Evolutionary conservation across 805 yeast genomes (phyloP).

Genomic region (Lachancea thermotolerans): DNA sequence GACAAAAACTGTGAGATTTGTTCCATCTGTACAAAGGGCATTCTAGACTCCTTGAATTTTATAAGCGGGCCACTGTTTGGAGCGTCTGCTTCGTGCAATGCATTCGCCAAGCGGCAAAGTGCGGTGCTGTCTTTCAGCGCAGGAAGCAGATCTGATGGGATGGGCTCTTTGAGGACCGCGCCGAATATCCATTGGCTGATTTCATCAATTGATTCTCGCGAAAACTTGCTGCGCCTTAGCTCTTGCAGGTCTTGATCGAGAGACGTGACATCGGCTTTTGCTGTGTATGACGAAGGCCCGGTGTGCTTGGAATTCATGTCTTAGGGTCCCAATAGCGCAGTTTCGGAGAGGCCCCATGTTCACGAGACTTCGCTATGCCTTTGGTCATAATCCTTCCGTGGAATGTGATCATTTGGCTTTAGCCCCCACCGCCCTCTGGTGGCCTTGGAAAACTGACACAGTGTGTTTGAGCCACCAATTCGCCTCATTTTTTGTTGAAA

Average conservation of each 20-base stretch:
- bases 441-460: no score
- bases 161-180: slow-evolving; percentile 26
- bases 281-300: background rate
- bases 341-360: background rate
- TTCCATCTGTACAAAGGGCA: slow-evolving; percentile 81
- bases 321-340: background rate
- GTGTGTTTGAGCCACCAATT: no score
- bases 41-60: slow-evolving; percentile 51
- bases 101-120: slow-evolving; percentile 37
- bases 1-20: slow-evolving; percentile 66
- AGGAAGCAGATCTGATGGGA: slow-evolving; percentile 43
- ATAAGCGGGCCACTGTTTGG: slow-evolving; percentile 24
- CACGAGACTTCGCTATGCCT: no score
- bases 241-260: slow-evolving; percentile 54
- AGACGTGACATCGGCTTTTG: slow-evolving; percentile 43
- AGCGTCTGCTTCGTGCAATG: slow-evolving; percentile 37
- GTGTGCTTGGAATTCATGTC: background rate
- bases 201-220: slow-evolving; percentile 32
- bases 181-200: slow-evolving; percentile 51
- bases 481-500: no score
- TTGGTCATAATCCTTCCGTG: no score
- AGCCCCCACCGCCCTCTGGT: no score
- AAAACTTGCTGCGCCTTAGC: slow-evolving; percentile 49
- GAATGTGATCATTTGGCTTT: no score
- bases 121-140: slow-evolving; percentile 55